Base-by-base conservation (phyloP, 208 protist species). In the Acanthamoeba healyi region DNA sequence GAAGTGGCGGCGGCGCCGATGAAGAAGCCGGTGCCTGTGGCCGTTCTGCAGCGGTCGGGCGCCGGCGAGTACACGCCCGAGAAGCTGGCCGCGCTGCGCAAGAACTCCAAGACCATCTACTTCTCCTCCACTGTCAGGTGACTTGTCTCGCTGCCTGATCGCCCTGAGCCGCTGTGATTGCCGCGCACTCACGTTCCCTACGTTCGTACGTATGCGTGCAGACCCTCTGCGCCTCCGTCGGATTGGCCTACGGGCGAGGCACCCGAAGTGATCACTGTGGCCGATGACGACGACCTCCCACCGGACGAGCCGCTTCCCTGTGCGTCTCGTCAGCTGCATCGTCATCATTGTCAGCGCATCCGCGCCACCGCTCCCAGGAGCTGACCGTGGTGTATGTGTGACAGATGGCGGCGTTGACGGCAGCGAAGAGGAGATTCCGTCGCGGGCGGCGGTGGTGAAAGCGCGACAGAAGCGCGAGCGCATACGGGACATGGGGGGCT, bases 91-190 rank as follows among this genome's bases (percentile, higher is more conserved):
- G 88, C 49, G 42, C 88, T 93, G 58, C 58, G 67, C 40, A 74
- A 93, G 63, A 93, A 93, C 46, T 93, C 88, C 32, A 93, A 74
- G 46, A 93, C 88, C 42, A 67, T 93, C 51, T 93, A 74, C 88
- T 93, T 93, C 51, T 67, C 63, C 65, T 36, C 42, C 67, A 42
- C 19, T 29, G 88, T 93, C 12, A 46, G 44, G 74, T 54, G n/a
- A n/a, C n/a, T n/a, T n/a, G n/a, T n/a, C n/a, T n/a, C n/a, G n/a
- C n/a, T n/a, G n/a, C n/a, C n/a, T n/a, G n/a, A n/a, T n/a, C n/a
- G n/a, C n/a, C n/a, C n/a, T n/a, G n/a, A n/a, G n/a, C n/a, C n/a
- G n/a, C n/a, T n/a, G n/a, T n/a, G n/a, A n/a, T n/a, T n/a, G n/a
- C n/a, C n/a, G n/a, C n/a, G n/a, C n/a, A n/a, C n/a, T n/a, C n/a